These are phyloP conservation scores for Ogataea pignaliae DNA, from an alignment of 805 yeast species.

Conservation along the genomic window DNA sequence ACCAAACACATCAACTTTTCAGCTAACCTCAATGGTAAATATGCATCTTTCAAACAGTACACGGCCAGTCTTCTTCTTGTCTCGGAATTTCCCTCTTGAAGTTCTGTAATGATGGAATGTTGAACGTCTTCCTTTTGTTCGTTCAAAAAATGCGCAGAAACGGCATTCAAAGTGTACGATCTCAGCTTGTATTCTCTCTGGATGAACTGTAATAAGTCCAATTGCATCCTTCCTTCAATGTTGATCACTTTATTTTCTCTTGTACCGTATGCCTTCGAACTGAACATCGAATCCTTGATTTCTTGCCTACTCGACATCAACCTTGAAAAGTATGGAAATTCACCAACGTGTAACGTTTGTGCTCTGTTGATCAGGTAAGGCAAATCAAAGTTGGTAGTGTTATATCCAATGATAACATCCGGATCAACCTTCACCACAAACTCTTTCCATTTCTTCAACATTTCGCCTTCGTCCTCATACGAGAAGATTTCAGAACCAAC, in stretches of 20 bases:
- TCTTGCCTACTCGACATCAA: conserved; percentile 65
- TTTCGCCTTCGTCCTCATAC: conserved; percentile 68
- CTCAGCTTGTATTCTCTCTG: conserved; percentile 94
- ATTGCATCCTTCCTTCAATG: conserved; percentile 93
- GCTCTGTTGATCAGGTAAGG: conserved; percentile 93
- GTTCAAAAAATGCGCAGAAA: conserved; percentile 85
- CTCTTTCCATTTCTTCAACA: conserved; percentile 83
- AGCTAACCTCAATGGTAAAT: conserved; percentile 77
- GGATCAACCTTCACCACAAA: conserved; percentile 86
- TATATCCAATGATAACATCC: conserved; percentile 95
- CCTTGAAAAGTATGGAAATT: conserved; percentile 87
- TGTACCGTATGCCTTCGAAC: conserved; percentile 95
- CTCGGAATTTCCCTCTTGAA: conserved; percentile 89
- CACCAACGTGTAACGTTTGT: conserved; percentile 52
- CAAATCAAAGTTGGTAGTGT: conserved; percentile 89
- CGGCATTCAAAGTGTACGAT: conserved; percentile 92
- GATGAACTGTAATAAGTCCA: conserved; percentile 86
- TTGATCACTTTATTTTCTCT: conserved; percentile 88
- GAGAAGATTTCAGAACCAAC: conserved; percentile 89
- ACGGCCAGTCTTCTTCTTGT: conserved; percentile 94
- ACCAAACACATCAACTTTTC: conserved; percentile 96
- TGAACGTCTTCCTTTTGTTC: conserved; percentile 99
- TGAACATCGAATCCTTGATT: conserved; percentile 74
- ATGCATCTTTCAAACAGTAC: conserved; percentile 95
- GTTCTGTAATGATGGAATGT: conserved; percentile 90